Conservation (phyloP, 306 rosid genomes). For the Cajanus cajan region DNA sequence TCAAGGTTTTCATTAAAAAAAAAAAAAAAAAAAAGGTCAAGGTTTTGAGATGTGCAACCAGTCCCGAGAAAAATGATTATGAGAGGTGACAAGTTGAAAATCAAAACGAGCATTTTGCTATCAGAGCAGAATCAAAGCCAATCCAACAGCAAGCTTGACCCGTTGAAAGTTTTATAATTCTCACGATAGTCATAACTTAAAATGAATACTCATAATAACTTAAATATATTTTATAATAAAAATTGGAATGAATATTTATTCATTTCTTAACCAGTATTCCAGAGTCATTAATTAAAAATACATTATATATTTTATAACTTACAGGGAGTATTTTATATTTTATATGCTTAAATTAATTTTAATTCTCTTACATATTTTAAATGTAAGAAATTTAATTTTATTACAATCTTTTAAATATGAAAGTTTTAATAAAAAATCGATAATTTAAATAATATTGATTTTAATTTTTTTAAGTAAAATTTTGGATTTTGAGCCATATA, state of each 20-base stretch:
- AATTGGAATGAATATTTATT: too few species aligned
- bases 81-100: slow-evolving; percentile 8
- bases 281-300: neutral
- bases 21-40: neutral
- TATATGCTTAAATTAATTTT: too few species aligned
- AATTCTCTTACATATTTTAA: neutral
- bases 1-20: neutral
- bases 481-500: too few species aligned
- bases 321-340: neutral
- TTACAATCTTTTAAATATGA: too few species aligned
- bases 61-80: slow-evolving; percentile 20
- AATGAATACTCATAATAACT: too few species aligned
- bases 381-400: neutral
- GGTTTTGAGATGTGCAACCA: slow-evolving; percentile 26
- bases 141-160: neutral
- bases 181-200: too few species aligned
- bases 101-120: neutral
- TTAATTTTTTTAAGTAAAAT: too few species aligned
- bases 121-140: slow-evolving; percentile 13
- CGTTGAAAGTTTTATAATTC: too few species aligned
- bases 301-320: neutral
- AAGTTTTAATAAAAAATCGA: too few species aligned
- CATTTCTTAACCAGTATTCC: neutral
- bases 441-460: too few species aligned
- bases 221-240: too few species aligned